Percentiles rank a stretch among this genome's conserved stretches.
These are phyloP conservation scores for Sphaerostilbella broomeana DNA, from an alignment of 2,329 filamentous ascomycete species.

Conservation along the genomic window DNA sequence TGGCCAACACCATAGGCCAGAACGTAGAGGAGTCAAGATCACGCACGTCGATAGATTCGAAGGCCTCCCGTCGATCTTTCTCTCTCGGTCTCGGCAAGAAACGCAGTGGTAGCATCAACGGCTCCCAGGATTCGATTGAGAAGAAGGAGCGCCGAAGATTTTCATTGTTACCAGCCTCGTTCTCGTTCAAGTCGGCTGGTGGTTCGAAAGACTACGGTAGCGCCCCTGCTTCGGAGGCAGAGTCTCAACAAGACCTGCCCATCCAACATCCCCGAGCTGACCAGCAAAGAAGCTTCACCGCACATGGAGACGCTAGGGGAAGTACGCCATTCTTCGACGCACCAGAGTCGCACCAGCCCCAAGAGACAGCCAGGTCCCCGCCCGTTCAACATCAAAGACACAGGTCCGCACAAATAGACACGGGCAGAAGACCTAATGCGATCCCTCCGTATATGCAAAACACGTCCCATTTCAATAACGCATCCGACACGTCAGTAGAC, in stretches of 20 bases:
- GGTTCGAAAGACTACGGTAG: slow-evolving; percentile 49
- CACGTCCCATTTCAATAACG: slow-evolving; percentile 41
- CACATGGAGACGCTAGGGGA: slow-evolving; percentile 29
- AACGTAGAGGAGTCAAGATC: slow-evolving; percentile 37
- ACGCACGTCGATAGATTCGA: slow-evolving; percentile 64
- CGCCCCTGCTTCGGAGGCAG: slow-evolving; percentile 37
- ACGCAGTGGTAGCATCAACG: slow-evolving; percentile 57
- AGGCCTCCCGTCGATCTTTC: slow-evolving; percentile 60
- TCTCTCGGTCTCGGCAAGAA: slow-evolving; percentile 65
- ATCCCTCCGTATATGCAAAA: slow-evolving; percentile 41
- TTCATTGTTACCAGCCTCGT: slow-evolving; percentile 59
- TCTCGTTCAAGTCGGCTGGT: slow-evolving; percentile 59
- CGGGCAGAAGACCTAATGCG: slow-evolving; percentile 33
- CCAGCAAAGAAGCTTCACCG: slow-evolving; percentile 27
- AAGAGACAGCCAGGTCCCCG: slow-evolving; percentile 27
- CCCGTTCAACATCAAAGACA: slow-evolving; percentile 35
- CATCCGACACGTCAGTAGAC: slow-evolving; percentile 50
- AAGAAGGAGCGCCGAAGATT: slow-evolving; percentile 59
- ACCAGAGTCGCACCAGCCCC: slow-evolving; percentile 32
- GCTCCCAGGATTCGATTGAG: slow-evolving; percentile 51
- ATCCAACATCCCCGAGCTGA: slow-evolving; percentile 39
- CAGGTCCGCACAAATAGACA: slow-evolving; percentile 33
- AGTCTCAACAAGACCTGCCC: slow-evolving; percentile 47
- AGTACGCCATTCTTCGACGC: slow-evolving; percentile 36
- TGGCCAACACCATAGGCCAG: slow-evolving; percentile 57